These are phyloP conservation scores for Meredithiella fracta DNA, from an alignment of 2,329 filamentous ascomycete genomes.

Conservation along the genomic window DNA sequence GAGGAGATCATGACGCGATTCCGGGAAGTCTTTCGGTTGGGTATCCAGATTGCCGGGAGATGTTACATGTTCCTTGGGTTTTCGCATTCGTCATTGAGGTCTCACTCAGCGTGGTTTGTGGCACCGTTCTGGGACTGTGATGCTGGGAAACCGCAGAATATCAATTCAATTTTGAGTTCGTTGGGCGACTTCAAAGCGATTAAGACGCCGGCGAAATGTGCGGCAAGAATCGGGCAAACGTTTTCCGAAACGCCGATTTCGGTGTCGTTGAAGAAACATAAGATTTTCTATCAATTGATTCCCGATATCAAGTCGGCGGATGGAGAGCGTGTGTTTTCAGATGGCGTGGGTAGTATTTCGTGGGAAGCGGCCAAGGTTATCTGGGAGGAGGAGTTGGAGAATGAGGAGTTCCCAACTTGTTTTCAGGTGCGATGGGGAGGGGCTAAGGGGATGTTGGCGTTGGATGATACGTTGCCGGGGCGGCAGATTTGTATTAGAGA, in stretches of 20 bases:
- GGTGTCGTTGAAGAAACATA: constrained; percentile 29
- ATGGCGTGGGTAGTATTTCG: constrained; percentile 65
- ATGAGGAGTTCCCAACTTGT: constrained; percentile 38
- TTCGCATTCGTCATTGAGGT: constrained; percentile 60
- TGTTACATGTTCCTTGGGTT: constrained; percentile 56
- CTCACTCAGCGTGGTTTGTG: constrained; percentile 52
- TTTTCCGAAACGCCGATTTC: constrained; percentile 61
- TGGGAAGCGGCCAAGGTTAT: constrained; percentile 40
- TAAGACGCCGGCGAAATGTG: constrained; percentile 36
- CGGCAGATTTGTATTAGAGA: constrained; percentile 43
- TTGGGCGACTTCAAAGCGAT: constrained; percentile 37
- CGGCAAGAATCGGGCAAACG: constrained; percentile 45
- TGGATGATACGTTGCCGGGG: constrained; percentile 45
- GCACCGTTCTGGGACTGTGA: constrained; percentile 29
- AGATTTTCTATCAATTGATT: constrained; percentile 24
- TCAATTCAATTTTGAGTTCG: constrained; percentile 27
- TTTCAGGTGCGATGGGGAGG: constrained; percentile 62
- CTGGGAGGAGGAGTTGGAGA: constrained; percentile 35
- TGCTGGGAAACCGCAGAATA: constrained; percentile 20
- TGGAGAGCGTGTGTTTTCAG: constrained; percentile 49
- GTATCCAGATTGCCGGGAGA: constrained; percentile 47
- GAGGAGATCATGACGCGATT: constrained; percentile 43
- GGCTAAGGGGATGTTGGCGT: constrained; percentile 61
- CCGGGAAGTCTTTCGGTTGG: constrained; percentile 37
- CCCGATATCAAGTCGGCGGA: constrained; percentile 34